phyloP scores from a whole-genome alignment of 345 rosid species.

The Linum tenue region DNA sequence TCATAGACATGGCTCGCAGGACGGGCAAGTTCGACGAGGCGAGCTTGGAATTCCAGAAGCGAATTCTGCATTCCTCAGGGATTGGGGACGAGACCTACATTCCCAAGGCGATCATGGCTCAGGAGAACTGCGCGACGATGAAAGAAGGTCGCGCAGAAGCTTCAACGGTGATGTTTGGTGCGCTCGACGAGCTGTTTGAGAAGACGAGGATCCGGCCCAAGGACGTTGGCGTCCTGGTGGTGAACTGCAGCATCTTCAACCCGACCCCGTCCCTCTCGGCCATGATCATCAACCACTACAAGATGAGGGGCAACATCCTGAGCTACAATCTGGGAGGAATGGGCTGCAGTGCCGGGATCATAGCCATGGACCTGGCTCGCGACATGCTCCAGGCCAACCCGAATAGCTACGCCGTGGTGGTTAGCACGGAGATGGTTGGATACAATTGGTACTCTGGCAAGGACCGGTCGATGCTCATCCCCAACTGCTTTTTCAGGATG shows the following conservation, averaged over 20 bases:
- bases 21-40: conserved; percentile 64
- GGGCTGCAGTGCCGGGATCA: conserved; percentile 94
- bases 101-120: conserved; percentile 46
- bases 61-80: conserved; percentile 69
- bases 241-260: conserved; percentile 89
- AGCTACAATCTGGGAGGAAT: conserved; percentile 93
- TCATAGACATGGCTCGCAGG: conserved; percentile 45
- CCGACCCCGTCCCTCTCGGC: conserved; percentile 91
- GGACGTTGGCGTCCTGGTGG: conserved; percentile 81
- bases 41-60: conserved; percentile 49
- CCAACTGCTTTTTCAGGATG: conserved; percentile 85
- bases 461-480: conserved; percentile 77
- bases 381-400: conserved; percentile 93
- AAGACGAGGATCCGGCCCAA: conserved; percentile 73
- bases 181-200: conserved; percentile 77
- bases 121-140: conserved; percentile 63
- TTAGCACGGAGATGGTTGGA: conserved; percentile 91
- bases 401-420: conserved; percentile 68
- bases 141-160: conserved; percentile 84
- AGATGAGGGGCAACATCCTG: conserved; percentile 85
- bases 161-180: conserved; percentile 67
- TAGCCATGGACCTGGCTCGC: conserved; percentile 68
- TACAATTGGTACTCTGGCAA: conserved; percentile 78
- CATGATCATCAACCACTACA: conserved; percentile 88
- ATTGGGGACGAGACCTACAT: conserved; percentile 77